Evolutionary conservation across 225 moss, liverwort and hornwort species (phyloP).

Genomic region (Pseudisothecium myosuroides): DNA sequence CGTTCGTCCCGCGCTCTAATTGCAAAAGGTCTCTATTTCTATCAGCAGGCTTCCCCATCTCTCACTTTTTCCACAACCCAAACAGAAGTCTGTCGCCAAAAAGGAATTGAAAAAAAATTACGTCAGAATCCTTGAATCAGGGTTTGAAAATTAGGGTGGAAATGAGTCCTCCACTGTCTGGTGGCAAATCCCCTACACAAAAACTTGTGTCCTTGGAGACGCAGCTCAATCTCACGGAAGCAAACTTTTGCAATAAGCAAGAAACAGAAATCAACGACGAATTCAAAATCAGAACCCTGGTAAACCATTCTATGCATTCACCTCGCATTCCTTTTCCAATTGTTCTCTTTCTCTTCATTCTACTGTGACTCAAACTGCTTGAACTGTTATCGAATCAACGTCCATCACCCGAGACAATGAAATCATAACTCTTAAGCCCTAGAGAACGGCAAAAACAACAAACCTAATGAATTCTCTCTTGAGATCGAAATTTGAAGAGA

Average conservation of each 20-base stretch:
- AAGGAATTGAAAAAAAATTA: not conserved
- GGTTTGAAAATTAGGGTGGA: not conserved
- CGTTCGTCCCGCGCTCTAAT: conserved; percentile 19
- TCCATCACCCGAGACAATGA: not conserved
- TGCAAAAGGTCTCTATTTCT: conserved; percentile 37
- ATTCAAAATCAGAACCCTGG: not conserved
- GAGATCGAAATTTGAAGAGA: not conserved
- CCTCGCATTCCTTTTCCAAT: not conserved
- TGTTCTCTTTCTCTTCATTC: not conserved
- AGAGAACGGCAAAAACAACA: not conserved
- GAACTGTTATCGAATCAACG: not conserved
- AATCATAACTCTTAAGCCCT: not conserved
- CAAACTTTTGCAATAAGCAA: not conserved
- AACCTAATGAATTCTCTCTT: not conserved
- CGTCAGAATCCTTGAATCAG: not conserved
- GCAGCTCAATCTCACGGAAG: not conserved
- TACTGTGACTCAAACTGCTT: not conserved
- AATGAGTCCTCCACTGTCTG: not conserved
- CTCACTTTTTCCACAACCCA: not conserved
- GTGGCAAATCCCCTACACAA: not conserved
- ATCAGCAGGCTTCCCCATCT: conserved; percentile 1
- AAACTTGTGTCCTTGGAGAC: not conserved
- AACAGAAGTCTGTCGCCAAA: not conserved
- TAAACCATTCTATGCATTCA: not conserved
- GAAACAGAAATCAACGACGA: not conserved